Conservation (phyloP, 345 rosid species). For the Isatis tinctoria region DNA sequence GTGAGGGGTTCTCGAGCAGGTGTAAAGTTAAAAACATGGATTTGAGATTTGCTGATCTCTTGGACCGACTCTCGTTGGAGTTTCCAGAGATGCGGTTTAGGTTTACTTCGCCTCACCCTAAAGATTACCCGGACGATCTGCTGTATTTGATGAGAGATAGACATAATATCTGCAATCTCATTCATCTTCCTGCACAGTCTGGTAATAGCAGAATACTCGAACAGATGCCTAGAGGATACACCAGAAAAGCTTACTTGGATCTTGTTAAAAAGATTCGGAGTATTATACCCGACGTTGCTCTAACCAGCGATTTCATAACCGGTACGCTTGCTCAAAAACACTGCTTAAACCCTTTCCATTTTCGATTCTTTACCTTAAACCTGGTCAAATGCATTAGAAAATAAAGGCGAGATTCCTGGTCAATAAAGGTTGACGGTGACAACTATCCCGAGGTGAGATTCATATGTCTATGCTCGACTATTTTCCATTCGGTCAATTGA, state of each 20-base stretch:
- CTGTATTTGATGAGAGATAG: slow-evolving; percentile 74
- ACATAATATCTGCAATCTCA: slow-evolving; percentile 72
- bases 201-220: slow-evolving; percentile 74
- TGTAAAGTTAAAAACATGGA: slow-evolving; percentile 79
- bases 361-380: too few species aligned
- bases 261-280: slow-evolving; percentile 74
- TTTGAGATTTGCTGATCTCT: slow-evolving; percentile 82
- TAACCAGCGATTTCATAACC: slow-evolving; percentile 86
- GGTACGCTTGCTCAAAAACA: slow-evolving; percentile 42
- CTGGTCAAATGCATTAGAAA: too few species aligned
- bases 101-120: slow-evolving; percentile 96
- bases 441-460: slow-evolving; percentile 84
- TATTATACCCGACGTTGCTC: slow-evolving; percentile 75
- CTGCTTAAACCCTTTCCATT: neutral
- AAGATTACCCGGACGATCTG: slow-evolving; percentile 85
- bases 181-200: slow-evolving; percentile 92
- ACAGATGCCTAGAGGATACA: slow-evolving; percentile 84
- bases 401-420: too few species aligned
- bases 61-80: slow-evolving; percentile 72
- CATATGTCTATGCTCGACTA: neutral
- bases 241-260: slow-evolving; percentile 87
- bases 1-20: slow-evolving; percentile 84
- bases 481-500: neutral
- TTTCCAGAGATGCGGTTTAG: slow-evolving; percentile 96
- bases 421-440: slow-evolving; percentile 84